Percentiles rank a stretch among this genome's conserved stretches.
phyloP scores from a whole-genome alignment of 2,329 filamentous ascomycete genomes.

The Microdochium nivale region DNA sequence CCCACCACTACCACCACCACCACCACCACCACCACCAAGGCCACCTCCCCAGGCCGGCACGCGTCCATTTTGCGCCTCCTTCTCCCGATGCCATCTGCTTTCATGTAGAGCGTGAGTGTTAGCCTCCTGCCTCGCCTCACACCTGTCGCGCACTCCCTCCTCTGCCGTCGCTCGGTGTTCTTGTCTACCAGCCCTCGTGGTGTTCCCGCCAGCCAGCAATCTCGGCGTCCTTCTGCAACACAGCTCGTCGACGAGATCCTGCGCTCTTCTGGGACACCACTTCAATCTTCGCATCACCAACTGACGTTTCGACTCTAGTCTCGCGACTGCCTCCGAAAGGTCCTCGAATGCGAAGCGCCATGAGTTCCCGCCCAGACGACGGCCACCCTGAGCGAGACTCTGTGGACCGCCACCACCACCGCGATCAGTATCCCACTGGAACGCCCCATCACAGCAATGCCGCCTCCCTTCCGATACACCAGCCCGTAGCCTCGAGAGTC shows the following conservation, averaged over 20 bases:
- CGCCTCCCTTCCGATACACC: conserved; percentile 84
- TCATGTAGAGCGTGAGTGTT: background rate
- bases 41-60: background rate
- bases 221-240: too few relatives aligned
- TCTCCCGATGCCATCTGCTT: background rate
- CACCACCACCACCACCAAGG: background rate
- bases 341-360: conserved; percentile 7
- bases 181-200: too few relatives aligned
- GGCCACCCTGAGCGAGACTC: conserved; percentile 57
- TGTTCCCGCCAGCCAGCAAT: too few relatives aligned
- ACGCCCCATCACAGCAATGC: conserved; percentile 80
- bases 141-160: background rate
- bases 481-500: conserved; percentile 79
- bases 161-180: background rate
- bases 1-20: background rate
- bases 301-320: background rate
- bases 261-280: background rate
- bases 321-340: background rate
- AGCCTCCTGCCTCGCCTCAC: background rate
- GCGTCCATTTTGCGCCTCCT: background rate
- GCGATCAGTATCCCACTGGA: conserved; percentile 55
- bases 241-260: background rate
- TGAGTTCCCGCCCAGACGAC: conserved; percentile 31
- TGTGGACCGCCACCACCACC: conserved; percentile 46
- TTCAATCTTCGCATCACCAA: background rate